phyloP scores from a whole-genome alignment of 1,139 yeast species.

The Wickerhamiella pararugosa region DNA sequence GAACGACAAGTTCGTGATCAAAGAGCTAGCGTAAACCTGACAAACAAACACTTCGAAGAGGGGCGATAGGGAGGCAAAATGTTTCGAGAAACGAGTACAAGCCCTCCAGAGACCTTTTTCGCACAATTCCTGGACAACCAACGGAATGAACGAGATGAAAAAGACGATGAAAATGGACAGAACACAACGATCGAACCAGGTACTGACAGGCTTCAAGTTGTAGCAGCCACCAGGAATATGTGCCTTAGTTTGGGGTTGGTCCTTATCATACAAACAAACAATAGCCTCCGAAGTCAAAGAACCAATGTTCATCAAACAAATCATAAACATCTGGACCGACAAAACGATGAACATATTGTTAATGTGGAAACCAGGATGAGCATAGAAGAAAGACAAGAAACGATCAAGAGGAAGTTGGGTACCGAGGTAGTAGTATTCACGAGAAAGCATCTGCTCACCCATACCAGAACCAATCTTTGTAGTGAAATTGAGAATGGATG shows the following conservation, averaged over 20 bases:
- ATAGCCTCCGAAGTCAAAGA: conserved; percentile 84
- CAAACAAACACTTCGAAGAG: conserved; percentile 97
- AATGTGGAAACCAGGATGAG: conserved; percentile 98
- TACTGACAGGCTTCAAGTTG: conserved; percentile 76
- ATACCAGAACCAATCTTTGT: conserved; percentile 99
- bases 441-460: conserved; percentile 99
- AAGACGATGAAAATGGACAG: conserved; percentile 96
- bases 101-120: conserved; percentile 98
- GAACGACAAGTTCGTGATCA: conserved; percentile 80
- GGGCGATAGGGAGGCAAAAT: conserved; percentile 80
- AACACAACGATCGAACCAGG: conserved; percentile 96
- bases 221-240: conserved; percentile 87
- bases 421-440: conserved; percentile 95
- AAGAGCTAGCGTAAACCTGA: conserved; percentile 88
- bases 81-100: conserved; percentile 78
- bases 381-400: conserved; percentile 93
- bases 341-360: conserved; percentile 91
- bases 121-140: conserved; percentile 90
- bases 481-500: conserved; percentile 94
- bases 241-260: conserved; percentile 75
- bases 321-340: conserved; percentile 83
- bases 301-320: conserved; percentile 83
- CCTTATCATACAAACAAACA: conserved; percentile 66
- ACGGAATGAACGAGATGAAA: conserved; percentile 92
- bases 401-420: conserved; percentile 95